Base-by-base conservation (phyloP, 164 flowering plant species). In the Liquidambar formosana region DNA sequence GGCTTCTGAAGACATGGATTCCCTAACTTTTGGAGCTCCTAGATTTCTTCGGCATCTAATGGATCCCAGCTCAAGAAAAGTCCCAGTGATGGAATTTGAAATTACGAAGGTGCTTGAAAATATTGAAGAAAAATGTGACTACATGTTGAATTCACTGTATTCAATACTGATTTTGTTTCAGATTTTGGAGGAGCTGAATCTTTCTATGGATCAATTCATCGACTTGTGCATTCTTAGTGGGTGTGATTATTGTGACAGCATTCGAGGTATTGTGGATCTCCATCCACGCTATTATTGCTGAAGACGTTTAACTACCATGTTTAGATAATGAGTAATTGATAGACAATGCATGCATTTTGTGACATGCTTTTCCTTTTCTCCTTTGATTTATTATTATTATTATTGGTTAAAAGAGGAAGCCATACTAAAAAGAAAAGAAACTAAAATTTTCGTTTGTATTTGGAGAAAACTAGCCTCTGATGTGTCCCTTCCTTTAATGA, bases 1-100 rank as follows among this genome's bases (percentile, higher is more conserved):
- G 71, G 98, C 99, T 63, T 96, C 98, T 70, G 99, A 96, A 78
- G 99, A 93, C 71, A 96, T 96, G 99, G 99, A 96, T 81, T 93
- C 98, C 43, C 75, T 96, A 57, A 96, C 99, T 65, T 96, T 96
- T 89, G 99, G 99, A 63, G 94, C 98, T 71, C 89, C 99, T 62
- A 85, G 74, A 71, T 96, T 96, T 84, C 92, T 96, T 58, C 94
- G 98, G 54, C 99, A 96, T 83, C 80, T 96, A 64, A 90, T 93
- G 98, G 97, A 88, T 79, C 99, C 97, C 53, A 90, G 89, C 80
- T 89, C 99, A 71, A 96, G 83, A 78, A 96, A 92, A 78, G 67
- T 88, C 54, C 97, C 98, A 15, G 97, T 96, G 63, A 90, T 96
- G 98, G 98, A 96, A 78, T 90, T 93, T 84, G 98, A 93, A 68